Evolutionary conservation across 139 green algal species (phyloP), one percentile per base, ranked within the genome.

Genomic region (Closterium sp.): DNA sequence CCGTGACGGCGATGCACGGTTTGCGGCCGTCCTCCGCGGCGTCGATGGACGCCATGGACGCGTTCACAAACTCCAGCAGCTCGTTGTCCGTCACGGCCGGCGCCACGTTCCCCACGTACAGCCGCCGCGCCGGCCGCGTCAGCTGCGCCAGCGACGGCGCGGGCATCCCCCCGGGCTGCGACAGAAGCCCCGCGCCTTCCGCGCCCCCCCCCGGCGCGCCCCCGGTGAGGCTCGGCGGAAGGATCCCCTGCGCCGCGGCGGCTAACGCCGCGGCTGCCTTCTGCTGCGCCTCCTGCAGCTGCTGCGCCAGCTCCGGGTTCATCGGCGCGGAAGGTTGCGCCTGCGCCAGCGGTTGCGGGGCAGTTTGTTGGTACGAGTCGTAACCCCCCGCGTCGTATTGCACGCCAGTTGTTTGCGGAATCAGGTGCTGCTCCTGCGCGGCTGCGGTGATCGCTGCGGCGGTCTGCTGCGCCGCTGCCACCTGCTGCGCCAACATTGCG

Each of bases 31-130:
- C 89, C n/a, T 93, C n/a, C 32, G 90, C 89, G 30, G 34, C 34
- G 31, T 89, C 88, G 19, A 69, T 90, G 23, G 88, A 91, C 33
- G 88, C 89, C 33, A 93, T 76, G 19, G 91, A 90, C 25, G 87
- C 88, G 55, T 93, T 93, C 0, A 93, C n/a, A 33, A 93, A 93
- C 88, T 93, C 91, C 88, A 92, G 36, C 32, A 93, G 88, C 87
- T 93, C 91, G 30, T 34, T 34, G 84, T 93, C 91, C 30, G 88
- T 90, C 31, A 93, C 88, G 9, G 38, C 33, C 32, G 88, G 43
- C 19, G 91, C 89, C 91, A 92, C 38, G 91, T 93, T 93, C 16
- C 91, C 91, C 36, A 93, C 66, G 66, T 93, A 93, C 38, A 93
- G 87, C 66, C 91, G 91, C 66, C 91, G 87, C 30, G 88, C 88